A percentile compares a stretch with the other conserved stretches of the same genome.
phyloP scores from a whole-genome alignment of 805 yeast genomes.

The Teunomyces pallodes region DNA sequence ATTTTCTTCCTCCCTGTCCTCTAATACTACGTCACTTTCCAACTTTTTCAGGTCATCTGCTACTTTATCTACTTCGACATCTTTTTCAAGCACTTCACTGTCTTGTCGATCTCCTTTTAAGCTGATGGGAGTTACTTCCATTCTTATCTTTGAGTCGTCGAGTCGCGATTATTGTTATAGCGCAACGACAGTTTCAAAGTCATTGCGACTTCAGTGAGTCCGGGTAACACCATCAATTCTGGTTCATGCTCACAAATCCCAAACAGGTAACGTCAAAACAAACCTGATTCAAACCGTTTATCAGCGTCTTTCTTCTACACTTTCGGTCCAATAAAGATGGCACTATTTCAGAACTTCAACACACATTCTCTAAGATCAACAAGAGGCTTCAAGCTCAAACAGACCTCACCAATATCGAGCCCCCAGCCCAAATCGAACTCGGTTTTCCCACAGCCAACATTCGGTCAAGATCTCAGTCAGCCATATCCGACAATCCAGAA shows the following conservation, averaged over 20 bases:
- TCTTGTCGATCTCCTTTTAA: not conserved
- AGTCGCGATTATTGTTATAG: not conserved
- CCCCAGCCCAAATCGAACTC: constrained; percentile 38
- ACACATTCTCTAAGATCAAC: constrained; percentile 42
- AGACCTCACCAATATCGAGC: constrained; percentile 36
- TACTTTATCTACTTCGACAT: not conserved
- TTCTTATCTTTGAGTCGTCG: not conserved
- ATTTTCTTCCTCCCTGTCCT: constrained; percentile 5
- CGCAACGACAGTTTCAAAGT: not conserved
- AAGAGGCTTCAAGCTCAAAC: constrained; percentile 43
- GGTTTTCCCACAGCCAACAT: constrained; percentile 30
- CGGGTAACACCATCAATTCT: not conserved
- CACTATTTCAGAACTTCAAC: constrained; percentile 44
- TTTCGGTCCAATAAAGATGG: constrained; percentile 17
- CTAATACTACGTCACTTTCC: not conserved
- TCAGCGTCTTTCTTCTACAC: not conserved
- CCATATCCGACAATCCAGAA: constrained; percentile 33
- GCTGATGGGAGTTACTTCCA: constrained; percentile 5
- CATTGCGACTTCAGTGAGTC: not conserved
- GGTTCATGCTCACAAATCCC: not conserved
- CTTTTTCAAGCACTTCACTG: not conserved
- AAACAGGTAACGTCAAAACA: constrained; percentile 4
- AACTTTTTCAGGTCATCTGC: not conserved
- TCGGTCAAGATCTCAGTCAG: constrained; percentile 12
- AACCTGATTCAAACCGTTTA: not conserved